Evolutionary conservation across 257 asterid species (phyloP).

Genomic region (Gynochthodes officinalis): DNA sequence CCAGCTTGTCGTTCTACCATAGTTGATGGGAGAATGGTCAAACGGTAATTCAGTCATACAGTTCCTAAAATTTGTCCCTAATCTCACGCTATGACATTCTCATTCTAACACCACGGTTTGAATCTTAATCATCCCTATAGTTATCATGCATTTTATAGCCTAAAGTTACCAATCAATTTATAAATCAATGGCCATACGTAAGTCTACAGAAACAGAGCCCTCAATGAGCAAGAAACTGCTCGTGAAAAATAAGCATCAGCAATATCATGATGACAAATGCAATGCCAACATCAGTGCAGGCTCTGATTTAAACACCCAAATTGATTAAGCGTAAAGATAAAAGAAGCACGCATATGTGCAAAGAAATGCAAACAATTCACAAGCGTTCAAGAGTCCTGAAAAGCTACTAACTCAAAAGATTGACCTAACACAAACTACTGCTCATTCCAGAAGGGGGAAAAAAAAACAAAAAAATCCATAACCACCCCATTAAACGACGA

Average conservation of each 20-base stretch:
- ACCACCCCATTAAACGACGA: neutral
- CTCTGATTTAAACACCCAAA: neutral
- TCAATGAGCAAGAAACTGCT: neutral
- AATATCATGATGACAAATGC: neutral
- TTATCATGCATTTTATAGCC: neutral
- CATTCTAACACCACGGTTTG: neutral
- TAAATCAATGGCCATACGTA: neutral
- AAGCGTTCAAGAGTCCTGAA: neutral
- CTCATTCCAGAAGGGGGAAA: neutral
- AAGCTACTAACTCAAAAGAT: slow-evolving; percentile 14
- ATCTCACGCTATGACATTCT: neutral
- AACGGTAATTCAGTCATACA: slow-evolving; percentile 20
- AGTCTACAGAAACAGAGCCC: neutral
- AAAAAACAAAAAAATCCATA: neutral
- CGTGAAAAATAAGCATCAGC: neutral
- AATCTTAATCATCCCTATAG: neutral
- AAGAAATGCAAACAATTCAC: neutral
- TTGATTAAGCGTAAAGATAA: neutral
- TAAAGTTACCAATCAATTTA: neutral
- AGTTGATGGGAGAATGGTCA: slow-evolving; percentile 34
- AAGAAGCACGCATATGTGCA: neutral
- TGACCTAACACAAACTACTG: slow-evolving; percentile 13
- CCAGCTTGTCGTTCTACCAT: slow-evolving; percentile 62
- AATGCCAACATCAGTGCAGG: neutral
- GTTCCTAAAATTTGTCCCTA: neutral